These are phyloP conservation scores for Pythium folliculosum DNA, from an alignment of 352 stramenopile species.

Conservation along the genomic window DNA sequence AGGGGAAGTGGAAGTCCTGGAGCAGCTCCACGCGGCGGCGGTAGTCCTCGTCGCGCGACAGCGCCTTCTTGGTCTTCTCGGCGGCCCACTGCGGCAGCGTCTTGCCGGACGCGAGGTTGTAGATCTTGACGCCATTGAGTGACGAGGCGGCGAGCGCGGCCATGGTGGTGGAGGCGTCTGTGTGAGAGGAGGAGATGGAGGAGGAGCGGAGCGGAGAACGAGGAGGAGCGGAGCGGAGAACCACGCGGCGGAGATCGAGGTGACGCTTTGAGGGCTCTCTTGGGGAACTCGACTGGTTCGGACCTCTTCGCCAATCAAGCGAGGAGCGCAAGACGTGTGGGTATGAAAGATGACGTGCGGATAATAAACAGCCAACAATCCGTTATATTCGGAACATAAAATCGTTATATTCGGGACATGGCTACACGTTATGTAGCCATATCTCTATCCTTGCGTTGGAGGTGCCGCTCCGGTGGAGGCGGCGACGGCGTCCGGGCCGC, in stretches of 20 bases:
- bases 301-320: constrained; percentile 32
- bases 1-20: constrained; percentile 99
- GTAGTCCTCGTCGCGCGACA: constrained; percentile 84
- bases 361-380: background rate
- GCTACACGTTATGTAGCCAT: constrained; percentile 17
- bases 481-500: background rate
- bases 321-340: constrained; percentile 8
- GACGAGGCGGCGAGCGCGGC: constrained; percentile 78
- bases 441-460: background rate
- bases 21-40: constrained; percentile 96
- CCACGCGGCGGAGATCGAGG: background rate
- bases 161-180: constrained; percentile 37
- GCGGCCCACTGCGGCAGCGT: constrained; percentile 94
- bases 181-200: too few relatives aligned
- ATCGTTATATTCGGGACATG: constrained; percentile 25
- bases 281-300: constrained; percentile 13
- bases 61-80: constrained; percentile 85
- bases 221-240: too few relatives aligned
- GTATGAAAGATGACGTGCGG: background rate
- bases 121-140: constrained; percentile 94
- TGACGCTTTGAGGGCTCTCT: constrained; percentile 17
- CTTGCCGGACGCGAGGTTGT: constrained; percentile 94
- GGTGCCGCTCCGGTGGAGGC: too few relatives aligned
- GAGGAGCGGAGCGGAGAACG: too few relatives aligned
- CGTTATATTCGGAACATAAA: constrained; percentile 23